These are phyloP conservation scores for Eutrema salsugineum DNA, from an alignment of 441 rosid species.

Conservation along the genomic window DNA sequence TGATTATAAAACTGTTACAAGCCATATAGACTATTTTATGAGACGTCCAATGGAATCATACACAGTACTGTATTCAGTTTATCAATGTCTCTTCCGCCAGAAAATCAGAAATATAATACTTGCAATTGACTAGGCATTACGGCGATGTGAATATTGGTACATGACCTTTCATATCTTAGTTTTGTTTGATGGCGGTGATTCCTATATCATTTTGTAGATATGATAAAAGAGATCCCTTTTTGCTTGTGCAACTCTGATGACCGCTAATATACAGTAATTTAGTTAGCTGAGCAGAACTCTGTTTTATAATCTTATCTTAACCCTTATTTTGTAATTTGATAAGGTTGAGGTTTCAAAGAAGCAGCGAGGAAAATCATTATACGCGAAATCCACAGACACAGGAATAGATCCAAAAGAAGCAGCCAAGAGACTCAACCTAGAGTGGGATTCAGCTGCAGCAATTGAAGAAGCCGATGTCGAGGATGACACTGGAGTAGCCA, in stretches of 20 bases:
- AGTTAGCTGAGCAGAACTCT: neutral
- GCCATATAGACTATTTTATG: neutral
- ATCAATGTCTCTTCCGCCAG: neutral
- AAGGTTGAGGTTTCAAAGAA: slow-evolving; percentile 66
- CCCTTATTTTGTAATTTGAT: neutral
- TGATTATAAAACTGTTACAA: neutral
- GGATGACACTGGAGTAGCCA: slow-evolving; percentile 61
- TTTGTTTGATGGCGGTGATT: slow-evolving; percentile 1
- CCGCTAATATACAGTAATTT: neutral
- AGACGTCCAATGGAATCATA: neutral
- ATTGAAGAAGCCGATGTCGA: slow-evolving; percentile 54
- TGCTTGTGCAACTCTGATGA: neutral
- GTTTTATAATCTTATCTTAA: neutral
- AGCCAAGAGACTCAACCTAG: slow-evolving; percentile 82
- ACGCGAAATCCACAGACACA: slow-evolving; percentile 85
- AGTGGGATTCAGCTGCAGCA: slow-evolving; percentile 96
- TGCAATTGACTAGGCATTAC: neutral
- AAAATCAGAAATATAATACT: neutral
- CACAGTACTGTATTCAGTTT: neutral
- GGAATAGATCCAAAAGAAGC: slow-evolving; percentile 76
- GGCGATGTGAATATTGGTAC: neutral
- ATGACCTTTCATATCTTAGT: neutral
- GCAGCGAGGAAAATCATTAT: slow-evolving; percentile 65
- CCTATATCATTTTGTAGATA: neutral
- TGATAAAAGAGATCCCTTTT: neutral